Percentiles rank a stretch among this genome's conserved stretches.
phyloP scores from a whole-genome alignment of 202 grass and related monocot genomes.

The Bolboschoenoplectus hybrid region DNA sequence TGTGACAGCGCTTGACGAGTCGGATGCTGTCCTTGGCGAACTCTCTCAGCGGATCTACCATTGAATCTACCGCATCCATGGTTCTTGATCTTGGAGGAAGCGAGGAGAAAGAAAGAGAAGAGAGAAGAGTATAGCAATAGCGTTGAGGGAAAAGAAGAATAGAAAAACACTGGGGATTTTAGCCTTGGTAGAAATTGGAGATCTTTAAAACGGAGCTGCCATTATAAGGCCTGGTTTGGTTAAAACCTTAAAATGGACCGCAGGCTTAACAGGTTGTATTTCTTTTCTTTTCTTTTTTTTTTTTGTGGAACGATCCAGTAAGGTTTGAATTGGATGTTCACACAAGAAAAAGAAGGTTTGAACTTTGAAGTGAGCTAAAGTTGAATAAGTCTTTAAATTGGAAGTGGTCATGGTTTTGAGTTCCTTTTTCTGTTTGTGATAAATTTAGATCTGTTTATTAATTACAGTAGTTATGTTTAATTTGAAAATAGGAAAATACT shows the following conservation, averaged over 20 bases:
- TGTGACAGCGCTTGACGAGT: slow-evolving; percentile 49
- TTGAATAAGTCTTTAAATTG: not conserved
- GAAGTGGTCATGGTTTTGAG: not conserved
- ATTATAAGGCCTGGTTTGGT: not conserved
- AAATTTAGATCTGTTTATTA: too few species aligned
- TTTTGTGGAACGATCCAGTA: not conserved
- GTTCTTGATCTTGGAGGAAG: not conserved
- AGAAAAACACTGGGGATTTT: not conserved
- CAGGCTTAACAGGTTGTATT: slow-evolving; percentile 2
- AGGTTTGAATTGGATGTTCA: not conserved
- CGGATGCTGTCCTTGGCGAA: slow-evolving; percentile 57
- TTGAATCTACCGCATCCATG: slow-evolving; percentile 68
- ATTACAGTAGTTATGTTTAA: too few species aligned
- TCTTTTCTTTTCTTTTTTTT: too few species aligned
- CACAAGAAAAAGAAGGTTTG: not conserved
- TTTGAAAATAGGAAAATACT: not conserved
- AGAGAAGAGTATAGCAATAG: not conserved
- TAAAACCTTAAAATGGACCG: not conserved
- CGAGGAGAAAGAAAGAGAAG: not conserved
- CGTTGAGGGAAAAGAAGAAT: not conserved
- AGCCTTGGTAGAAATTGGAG: not conserved
- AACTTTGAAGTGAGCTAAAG: not conserved
- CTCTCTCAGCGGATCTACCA: slow-evolving; percentile 56
- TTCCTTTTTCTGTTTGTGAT: not conserved
- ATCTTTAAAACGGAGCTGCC: not conserved